phyloP scores from a whole-genome alignment of 192 early-diverging fungal species.

The Powellomyces hirtus region DNA sequence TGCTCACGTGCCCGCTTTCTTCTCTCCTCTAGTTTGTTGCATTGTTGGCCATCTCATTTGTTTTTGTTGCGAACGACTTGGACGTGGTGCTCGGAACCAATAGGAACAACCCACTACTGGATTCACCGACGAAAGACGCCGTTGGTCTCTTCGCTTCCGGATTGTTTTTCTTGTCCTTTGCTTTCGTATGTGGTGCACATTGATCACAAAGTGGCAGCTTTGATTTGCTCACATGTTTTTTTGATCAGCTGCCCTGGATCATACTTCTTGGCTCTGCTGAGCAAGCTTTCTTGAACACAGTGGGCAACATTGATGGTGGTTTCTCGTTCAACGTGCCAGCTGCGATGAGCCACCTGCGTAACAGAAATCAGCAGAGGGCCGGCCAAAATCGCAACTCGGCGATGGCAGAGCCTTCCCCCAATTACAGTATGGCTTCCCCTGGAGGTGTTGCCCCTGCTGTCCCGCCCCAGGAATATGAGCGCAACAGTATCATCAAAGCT shows the following conservation, averaged over 20 bases:
- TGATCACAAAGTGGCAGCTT: no score
- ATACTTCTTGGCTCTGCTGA: slow-evolving; percentile 27
- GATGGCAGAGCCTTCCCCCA: neutral
- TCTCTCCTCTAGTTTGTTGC: slow-evolving; percentile 27
- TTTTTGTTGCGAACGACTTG: slow-evolving; percentile 22
- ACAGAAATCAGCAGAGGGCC: neutral
- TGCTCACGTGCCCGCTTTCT: neutral
- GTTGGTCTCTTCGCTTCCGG: slow-evolving; percentile 20
- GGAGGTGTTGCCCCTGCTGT: neutral
- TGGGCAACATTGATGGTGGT: neutral
- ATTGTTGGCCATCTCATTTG: slow-evolving; percentile 31
- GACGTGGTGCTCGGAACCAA: slow-evolving; percentile 1
- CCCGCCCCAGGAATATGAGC: neutral
- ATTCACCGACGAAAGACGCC: neutral
- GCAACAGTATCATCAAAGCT: neutral
- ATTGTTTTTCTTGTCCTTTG: slow-evolving; percentile 33
- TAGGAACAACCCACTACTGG: neutral
- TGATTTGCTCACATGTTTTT: neutral
- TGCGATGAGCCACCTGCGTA: neutral
- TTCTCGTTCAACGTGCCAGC: slow-evolving; percentile 3
- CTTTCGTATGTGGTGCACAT: slow-evolving; percentile 8
- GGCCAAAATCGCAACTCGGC: neutral
- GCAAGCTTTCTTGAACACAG: slow-evolving; percentile 4
- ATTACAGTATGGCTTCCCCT: neutral
- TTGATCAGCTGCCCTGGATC: slow-evolving; percentile 19